A percentile compares a stretch with the other conserved stretches of the same genome.
Evolutionary conservation across 106 monocot genomes (phyloP).

Genomic region (Dactylorhiza incarnata): DNA sequence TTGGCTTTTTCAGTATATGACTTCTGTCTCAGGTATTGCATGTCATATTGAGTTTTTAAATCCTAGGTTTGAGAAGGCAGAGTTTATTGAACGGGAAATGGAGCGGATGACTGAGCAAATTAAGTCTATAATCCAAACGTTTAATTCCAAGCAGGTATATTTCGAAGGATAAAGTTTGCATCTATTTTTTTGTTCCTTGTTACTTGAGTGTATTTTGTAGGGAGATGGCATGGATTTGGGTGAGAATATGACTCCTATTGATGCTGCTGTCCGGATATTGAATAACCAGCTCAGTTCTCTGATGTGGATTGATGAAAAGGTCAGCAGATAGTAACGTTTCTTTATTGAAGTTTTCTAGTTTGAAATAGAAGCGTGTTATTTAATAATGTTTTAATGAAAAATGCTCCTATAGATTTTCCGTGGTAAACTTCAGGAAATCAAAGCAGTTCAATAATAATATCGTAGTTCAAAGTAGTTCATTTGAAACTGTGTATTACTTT

Average conservation of each 20-base stretch:
- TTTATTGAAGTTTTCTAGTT: neutral
- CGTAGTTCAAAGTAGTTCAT: no score
- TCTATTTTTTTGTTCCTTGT: neutral
- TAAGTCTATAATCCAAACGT: conserved; percentile 71
- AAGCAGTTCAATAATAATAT: neutral
- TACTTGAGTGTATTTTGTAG: conserved; percentile 24
- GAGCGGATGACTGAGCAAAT: conserved; percentile 89
- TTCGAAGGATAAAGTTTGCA: neutral
- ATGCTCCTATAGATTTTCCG: neutral
- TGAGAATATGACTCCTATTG: conserved; percentile 77
- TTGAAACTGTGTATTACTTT: no score
- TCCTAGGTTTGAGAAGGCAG: conserved; percentile 85
- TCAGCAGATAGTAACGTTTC: conserved; percentile 14
- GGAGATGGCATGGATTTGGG: conserved; percentile 53
- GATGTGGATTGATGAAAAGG: conserved; percentile 97
- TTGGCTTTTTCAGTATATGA: neutral
- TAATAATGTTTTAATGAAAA: neutral
- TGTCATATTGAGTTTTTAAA: neutral
- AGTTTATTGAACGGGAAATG: conserved; percentile 74
- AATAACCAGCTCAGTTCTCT: conserved; percentile 92
- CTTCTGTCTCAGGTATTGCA: neutral
- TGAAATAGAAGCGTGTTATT: neutral
- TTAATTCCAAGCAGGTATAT: conserved; percentile 83
- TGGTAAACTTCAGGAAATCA: neutral
- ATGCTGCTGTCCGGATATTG: conserved; percentile 79